Base-by-base conservation (phyloP, 2,329 filamentous ascomycete species). In the Fusarium aywerte region DNA sequence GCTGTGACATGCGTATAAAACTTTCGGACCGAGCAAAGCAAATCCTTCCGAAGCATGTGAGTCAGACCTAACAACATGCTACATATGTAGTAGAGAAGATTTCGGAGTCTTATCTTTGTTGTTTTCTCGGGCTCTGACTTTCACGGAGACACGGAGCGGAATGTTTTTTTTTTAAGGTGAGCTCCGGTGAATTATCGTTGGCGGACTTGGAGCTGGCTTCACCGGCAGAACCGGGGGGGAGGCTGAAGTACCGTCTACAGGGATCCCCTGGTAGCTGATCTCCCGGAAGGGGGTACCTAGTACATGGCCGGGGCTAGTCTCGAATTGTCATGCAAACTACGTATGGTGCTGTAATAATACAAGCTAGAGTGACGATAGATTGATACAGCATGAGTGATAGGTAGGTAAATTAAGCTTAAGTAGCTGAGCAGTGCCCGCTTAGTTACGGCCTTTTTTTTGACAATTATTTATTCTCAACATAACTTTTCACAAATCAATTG, bases 131-230 rank as follows among this genome's bases (percentile, higher is more conserved):
- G 13, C 13, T 16, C 18, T 15, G 44, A 12, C 27, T 32, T 23
- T 40, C 15, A 40, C 62, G 70, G 70, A 36, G 56, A 42, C 36
- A 52, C 55, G 69, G 70, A 36, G 25, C 25, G 18, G n/a, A n/a
- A 25, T 20, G 25, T 13, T 20, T n/a, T 13, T 20, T n/a, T 32
- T 32, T 31, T 27, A 50, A 65, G 55, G 48, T 54, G 52, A 65
- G 54, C 32, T 71, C 70, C 70, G 70, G 59, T 62, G 59, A 65
- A 73, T 73, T 73, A 70, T 73, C 70, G 70, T 72, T 40, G 43
- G 54, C 54, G 63, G 50, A 55, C 57, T 31, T 20, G 45, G 23
- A 49, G 16, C 12, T 38, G 8, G 36, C 44, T 58, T 65, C 60
- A 55, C 69, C 50, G 44, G 38, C 48, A 40, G 21, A 45, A 10